phyloP scores from a whole-genome alignment of 1,284 basidiomycete species.

The Exsudoporus floridanus region DNA sequence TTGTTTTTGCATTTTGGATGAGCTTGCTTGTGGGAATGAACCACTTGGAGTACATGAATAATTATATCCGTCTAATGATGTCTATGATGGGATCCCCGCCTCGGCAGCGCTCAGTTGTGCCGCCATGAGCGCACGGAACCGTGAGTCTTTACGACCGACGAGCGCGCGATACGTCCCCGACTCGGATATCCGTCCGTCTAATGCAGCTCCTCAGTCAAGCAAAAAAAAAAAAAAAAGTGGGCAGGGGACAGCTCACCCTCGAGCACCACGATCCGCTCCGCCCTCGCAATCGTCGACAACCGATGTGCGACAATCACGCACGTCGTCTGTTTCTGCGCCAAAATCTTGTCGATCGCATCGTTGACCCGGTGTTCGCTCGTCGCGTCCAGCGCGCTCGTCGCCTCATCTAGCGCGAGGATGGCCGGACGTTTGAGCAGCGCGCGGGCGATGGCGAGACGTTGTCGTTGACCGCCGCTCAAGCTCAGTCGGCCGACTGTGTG shows the following conservation, averaged over 20 bases:
- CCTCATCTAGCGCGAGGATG: conserved; percentile 81
- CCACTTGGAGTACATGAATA: background rate
- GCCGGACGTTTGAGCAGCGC: conserved; percentile 84
- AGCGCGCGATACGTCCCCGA: conserved; percentile 81
- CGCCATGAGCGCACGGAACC: conserved; percentile 84
- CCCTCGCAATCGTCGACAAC: conserved; percentile 79
- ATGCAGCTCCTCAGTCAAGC: background rate
- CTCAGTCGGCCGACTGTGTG: conserved; percentile 67
- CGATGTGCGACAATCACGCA: conserved; percentile 90
- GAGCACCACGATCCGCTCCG: conserved; percentile 83
- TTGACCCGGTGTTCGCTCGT: conserved; percentile 86
- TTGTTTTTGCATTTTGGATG: conserved; percentile 7
- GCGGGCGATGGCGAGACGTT: conserved; percentile 75
- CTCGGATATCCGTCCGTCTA: conserved; percentile 81
- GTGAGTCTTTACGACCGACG: conserved; percentile 63
- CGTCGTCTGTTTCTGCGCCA: conserved; percentile 74
- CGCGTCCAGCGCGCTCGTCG: conserved; percentile 84
- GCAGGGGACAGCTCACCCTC: conserved; percentile 56
- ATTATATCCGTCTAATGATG: conserved; percentile 11
- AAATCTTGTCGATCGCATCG: conserved; percentile 86
- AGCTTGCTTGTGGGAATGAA: conserved; percentile 14
- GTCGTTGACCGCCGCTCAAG: conserved; percentile 74
- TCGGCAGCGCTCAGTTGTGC: conserved; percentile 70
- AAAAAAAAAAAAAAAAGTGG: background rate
- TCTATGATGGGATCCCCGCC: conserved; percentile 11